Base-by-base conservation (phyloP, 2,329 filamentous ascomycete species). In the Neonectria hederae region DNA sequence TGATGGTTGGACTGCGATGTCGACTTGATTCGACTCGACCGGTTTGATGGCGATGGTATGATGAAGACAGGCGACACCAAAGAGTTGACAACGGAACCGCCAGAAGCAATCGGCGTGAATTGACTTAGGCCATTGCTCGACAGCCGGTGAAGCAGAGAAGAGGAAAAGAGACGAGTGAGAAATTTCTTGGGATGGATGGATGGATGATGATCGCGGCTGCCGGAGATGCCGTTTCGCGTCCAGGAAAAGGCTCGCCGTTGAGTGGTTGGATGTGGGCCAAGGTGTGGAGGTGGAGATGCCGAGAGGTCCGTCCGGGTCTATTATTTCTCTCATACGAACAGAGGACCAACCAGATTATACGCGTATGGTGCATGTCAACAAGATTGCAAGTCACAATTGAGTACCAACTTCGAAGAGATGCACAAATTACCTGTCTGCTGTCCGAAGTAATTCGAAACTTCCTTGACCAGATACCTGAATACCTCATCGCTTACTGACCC, bases 241-340 rank as follows among this genome's bases (percentile, higher is more conserved):
- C 43, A 57, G 66, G 67, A 69, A 72, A 73, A 65, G 65, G 48
- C 70, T 74, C 59, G 67, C 48, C 62, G 46, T 22, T 70, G 64
- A 70, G 67, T 72, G 69, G 71, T 62, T 59, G 65, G 65, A 69
- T 64, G 67, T 68, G 66, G 56, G 67, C 61, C 58, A 60, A 59
- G 69, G 63, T 67, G 71, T 59, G 59, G 71, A 72, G 70, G 71
- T 73, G 71, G 71, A 54, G 71, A 70, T 69, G 65, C 71, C 71
- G 71, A 71, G 67, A 65, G 59, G 59, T 72, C 71, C 71, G 70
- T 70, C 59, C 61, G 55, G 51, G 53, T 24, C 51, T 43, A 54
- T 28, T 59, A 73, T 72, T 72, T 73, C 66, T 72, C 71, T 73
- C 71, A 73, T 71, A 72, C 40, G 57, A 45, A 11, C 8, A 5